Evolutionary conservation across 306 rosid genomes (phyloP), one percentile per base, ranked within the genome.

Genomic region (Castanea crenata): DNA sequence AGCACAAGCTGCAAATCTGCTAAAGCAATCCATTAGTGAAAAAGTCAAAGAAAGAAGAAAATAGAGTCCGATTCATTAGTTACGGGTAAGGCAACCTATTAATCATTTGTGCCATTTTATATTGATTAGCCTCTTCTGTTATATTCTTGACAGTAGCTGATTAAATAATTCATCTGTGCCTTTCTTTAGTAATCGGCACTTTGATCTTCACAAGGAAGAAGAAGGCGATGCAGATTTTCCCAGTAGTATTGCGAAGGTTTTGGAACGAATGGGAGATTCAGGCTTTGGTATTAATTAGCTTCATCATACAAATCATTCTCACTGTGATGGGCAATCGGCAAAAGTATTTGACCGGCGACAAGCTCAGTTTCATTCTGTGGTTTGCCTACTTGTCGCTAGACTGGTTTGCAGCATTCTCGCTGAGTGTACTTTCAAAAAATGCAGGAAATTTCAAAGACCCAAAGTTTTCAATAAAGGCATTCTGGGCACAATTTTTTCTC

Each of bases 401-500:
- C 3, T 75, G 81, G 83, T 55, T 83, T 8, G 87, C 84, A 27
- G 71, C 75, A 35, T 5, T 82, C 32, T 81, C 87, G 4, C 75
- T 87, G 0, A 71, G 87, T 35, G 71, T 72, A 23, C 71, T 87
- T 52, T 83, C 79, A 3, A 18, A 16, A 46, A 57, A 18, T 71
- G 73, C 8, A 49, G 72, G 23, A 49, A 13, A 21, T 2, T 31
- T 31, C 5, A 44, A 38, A 9, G 23, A 71, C 56, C 77, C 71
- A 27, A 51, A 71, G 27, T 58, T 74, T 55, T 70, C 68, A 18
- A 59, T 81, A 3, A 67, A 20, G 16, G 80, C 83, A 1, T n/a
- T 76, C 6, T 87, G 88, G 88, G 83, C 86, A 1, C 84, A 88
- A 10, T 49, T 84, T 69, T 88, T 87, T 74, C 84, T 87, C 35